Evolutionary conservation across 2,329 filamentous ascomycete genomes (phyloP), one percentile per base, ranked within the genome.

Genomic region (Trichophyton equinum): DNA sequence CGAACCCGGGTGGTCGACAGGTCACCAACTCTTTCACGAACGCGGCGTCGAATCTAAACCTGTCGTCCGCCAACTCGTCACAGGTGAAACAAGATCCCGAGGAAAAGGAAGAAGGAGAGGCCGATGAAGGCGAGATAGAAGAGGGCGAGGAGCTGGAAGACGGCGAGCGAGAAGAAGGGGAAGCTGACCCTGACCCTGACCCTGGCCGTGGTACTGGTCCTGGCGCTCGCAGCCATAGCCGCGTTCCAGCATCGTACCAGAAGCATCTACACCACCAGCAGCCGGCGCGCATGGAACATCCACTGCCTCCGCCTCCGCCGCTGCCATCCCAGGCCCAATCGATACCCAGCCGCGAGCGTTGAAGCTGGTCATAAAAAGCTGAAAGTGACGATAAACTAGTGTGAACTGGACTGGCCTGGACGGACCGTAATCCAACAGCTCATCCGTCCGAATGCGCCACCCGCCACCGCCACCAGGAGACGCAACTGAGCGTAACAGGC

Each of bases 191-290:
- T 5, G 49, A 33, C 3, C 22, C 22, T 22, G 44, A 46, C 1
- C 44, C 44, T 18, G 15, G 22, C 22, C 22, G 22, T 22, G 53
- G 4, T 8, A 42, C 49, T 22, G 30, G 15, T 13, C 60, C 15
- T n/a, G 8, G 25, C 27, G 40, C 58, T 25, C 49, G 27, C 7
- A 55, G 55, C 20, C 46, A n/a, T 2, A 59, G 57, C 57, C 62
- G 61, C 9, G 46, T 64, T 4, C 62, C 62, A 6, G 58, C 62
- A 25, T 58, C 60, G 22, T 64, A 60, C 57, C 53, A 62, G 18
- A 22, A 58, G 11, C 15, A 27, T 30, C 27, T 30, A 30, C 27
- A 30, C 27, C 27, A 30, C 1, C 25, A 27, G 6, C 27, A 30
- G 27, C 27, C 27, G 27, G 27, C 27, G 18, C 40, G 57, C 13